Conservation (phyloP, 2,329 filamentous ascomycete genomes). For the Botrytis byssoidea region DNA sequence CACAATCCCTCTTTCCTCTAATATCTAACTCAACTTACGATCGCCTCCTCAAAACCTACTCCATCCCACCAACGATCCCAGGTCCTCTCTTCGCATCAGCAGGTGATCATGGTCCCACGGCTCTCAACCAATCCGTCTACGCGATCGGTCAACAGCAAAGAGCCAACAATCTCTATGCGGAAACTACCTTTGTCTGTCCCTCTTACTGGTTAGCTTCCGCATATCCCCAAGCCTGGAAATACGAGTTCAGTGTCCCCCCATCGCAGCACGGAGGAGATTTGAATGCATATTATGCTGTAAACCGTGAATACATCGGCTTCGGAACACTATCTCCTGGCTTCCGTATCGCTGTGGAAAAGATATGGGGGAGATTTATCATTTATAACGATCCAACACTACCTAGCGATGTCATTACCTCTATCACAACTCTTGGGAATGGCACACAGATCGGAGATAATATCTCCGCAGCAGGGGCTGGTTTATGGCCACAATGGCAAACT, state of each 20-base stretch:
- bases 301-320: constrained; percentile 23
- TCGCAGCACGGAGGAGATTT: constrained; percentile 41
- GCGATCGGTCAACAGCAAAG: constrained; percentile 51
- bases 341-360: constrained; percentile 19
- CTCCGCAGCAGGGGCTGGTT: not conserved
- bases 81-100: constrained; percentile 37
- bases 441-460: not conserved
- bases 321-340: constrained; percentile 23
- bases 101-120: constrained; percentile 41
- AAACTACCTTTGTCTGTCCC: constrained; percentile 53
- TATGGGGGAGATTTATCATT: constrained; percentile 26
- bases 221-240: constrained; percentile 44
- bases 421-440: not conserved
- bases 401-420: not conserved
- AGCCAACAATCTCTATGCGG: constrained; percentile 40
- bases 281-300: constrained; percentile 37
- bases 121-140: constrained; percentile 45
- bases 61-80: constrained; percentile 28
- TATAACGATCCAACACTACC: constrained; percentile 17
- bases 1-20: constrained; percentile 44
- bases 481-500: constrained; percentile 7
- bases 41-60: constrained; percentile 30
- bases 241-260: constrained; percentile 45
- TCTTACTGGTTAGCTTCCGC: constrained; percentile 52
- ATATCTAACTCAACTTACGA: constrained; percentile 43